Evolutionary conservation across 2,329 filamentous ascomycete genomes (phyloP).

Genomic region (Clarireedia hainanense): DNA sequence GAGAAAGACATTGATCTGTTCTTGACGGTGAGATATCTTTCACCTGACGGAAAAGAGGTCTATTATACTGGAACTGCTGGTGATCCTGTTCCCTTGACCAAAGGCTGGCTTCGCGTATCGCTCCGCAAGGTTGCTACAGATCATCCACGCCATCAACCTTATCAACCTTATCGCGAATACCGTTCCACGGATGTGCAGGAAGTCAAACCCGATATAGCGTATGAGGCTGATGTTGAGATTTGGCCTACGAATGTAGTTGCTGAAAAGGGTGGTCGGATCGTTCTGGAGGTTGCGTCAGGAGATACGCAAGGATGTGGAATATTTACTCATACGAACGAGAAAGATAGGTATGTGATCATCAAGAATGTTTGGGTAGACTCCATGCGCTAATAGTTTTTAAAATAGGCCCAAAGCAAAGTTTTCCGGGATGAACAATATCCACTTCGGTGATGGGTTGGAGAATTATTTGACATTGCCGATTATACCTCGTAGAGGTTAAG

Average conservation of each 20-base stretch:
- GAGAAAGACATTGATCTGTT: slow-evolving; percentile 53
- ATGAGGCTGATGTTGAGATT: slow-evolving; percentile 53
- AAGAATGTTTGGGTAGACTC: no score
- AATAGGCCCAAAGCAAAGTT: slow-evolving; percentile 29
- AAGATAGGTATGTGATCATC: slow-evolving; percentile 35
- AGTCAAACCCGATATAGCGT: slow-evolving; percentile 47
- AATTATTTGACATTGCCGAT: slow-evolving; percentile 35
- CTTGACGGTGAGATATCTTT: slow-evolving; percentile 52
- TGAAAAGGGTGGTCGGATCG: slow-evolving; percentile 42
- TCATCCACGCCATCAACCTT: slow-evolving; percentile 43
- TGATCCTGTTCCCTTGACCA: slow-evolving; percentile 53
- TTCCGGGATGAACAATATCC: slow-evolving; percentile 43
- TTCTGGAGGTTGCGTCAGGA: slow-evolving; percentile 47
- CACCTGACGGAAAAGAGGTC: slow-evolving; percentile 46
- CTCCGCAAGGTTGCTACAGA: slow-evolving; percentile 45
- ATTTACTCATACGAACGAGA: slow-evolving; percentile 44
- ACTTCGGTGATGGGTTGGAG: slow-evolving; percentile 39
- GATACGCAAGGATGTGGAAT: slow-evolving; percentile 54
- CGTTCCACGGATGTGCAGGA: slow-evolving; percentile 45
- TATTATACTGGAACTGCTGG: slow-evolving; percentile 59
- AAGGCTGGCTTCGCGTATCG: slow-evolving; percentile 55
- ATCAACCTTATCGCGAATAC: slow-evolving; percentile 52
- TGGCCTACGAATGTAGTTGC: slow-evolving; percentile 57
- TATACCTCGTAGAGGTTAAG: not conserved
- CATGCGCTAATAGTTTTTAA: no score